Conservation (phyloP, 805 yeast genomes). For the Candida sakaeoensis region DNA sequence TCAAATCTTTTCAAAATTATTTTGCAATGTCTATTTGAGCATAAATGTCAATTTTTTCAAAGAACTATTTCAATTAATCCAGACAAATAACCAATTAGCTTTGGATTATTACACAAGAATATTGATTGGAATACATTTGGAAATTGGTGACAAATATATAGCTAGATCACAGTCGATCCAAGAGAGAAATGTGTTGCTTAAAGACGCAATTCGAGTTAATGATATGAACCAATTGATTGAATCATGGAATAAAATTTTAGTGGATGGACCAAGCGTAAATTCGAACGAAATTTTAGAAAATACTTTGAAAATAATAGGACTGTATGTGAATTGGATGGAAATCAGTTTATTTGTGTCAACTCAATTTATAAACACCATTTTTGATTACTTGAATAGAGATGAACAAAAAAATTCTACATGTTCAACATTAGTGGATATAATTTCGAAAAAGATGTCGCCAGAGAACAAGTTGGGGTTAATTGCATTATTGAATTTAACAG, state of each 20-base stretch:
- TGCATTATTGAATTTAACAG: conserved; percentile 62
- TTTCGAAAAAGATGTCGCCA: conserved; percentile 76
- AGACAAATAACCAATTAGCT: conserved; percentile 30
- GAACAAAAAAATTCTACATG: conserved; percentile 57
- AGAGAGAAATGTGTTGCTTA: conserved; percentile 66
- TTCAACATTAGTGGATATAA: conserved; percentile 56
- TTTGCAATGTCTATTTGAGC: conserved; percentile 32
- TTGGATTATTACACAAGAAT: conserved; percentile 75
- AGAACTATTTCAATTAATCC: conserved; percentile 22
- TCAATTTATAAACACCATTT: conserved; percentile 54
- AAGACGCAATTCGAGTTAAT: conserved; percentile 74
- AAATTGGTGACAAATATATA: conserved; percentile 89
- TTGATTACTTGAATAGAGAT: conserved; percentile 49
- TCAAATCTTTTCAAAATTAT: conserved; percentile 30
- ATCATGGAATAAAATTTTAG: conserved; percentile 64
- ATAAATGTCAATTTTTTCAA: conserved; percentile 31
- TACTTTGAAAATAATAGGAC: conserved; percentile 67
- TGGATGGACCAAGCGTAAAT: conserved; percentile 16
- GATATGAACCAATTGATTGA: conserved; percentile 66
- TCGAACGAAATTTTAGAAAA: conserved; percentile 50
- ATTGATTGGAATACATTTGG: conserved; percentile 73
- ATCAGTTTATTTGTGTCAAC: conserved; percentile 66
- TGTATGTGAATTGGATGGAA: conserved; percentile 91
- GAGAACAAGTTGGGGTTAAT: conserved; percentile 66
- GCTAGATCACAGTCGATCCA: conserved; percentile 59